phyloP scores from a whole-genome alignment of 768 basidiomycete genomes.

The Termitomyces sp. region DNA sequence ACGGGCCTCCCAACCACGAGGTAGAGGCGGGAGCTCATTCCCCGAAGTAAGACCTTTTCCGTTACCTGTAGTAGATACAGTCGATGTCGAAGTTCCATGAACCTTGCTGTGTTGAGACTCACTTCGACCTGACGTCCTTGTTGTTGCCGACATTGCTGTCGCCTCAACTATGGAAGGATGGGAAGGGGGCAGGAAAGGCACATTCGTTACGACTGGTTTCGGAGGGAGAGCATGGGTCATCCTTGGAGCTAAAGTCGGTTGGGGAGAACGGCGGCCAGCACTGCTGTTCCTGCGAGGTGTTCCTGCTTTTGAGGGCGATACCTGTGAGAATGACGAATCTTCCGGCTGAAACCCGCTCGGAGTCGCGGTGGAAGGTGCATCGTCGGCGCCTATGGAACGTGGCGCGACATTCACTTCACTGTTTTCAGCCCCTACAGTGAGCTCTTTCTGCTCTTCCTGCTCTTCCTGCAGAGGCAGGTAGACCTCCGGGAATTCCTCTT shows the following conservation, averaged over 20 bases:
- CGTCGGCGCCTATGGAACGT: constrained; percentile 2
- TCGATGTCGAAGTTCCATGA: constrained; percentile 21
- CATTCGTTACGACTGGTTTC: constrained; percentile 49
- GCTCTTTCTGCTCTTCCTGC: constrained; percentile 5
- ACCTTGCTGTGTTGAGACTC: constrained; percentile 27
- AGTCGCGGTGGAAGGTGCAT: constrained; percentile 4
- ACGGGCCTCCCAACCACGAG: constrained; percentile 58
- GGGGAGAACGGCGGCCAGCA: constrained; percentile 14
- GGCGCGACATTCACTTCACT: not conserved
- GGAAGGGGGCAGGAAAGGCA: constrained; percentile 49
- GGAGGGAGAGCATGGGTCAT: constrained; percentile 65
- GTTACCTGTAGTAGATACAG: constrained; percentile 16
- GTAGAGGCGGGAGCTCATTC: constrained; percentile 29
- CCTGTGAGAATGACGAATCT: constrained; percentile 9
- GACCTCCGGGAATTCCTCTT: constrained; percentile 61
- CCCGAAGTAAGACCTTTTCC: constrained; percentile 14
- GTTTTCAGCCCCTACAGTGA: not conserved
- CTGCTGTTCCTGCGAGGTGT: constrained; percentile 11
- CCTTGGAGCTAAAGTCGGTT: constrained; percentile 26
- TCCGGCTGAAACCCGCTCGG: constrained; percentile 6
- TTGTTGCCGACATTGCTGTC: constrained; percentile 46
- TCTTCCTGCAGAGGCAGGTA: constrained; percentile 24
- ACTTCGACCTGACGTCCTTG: constrained; percentile 34
- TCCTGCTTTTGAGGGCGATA: constrained; percentile 7
- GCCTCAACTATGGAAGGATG: constrained; percentile 56